Base-by-base conservation (phyloP, 768 basidiomycete genomes). In the Tephrocybe sp. region DNA sequence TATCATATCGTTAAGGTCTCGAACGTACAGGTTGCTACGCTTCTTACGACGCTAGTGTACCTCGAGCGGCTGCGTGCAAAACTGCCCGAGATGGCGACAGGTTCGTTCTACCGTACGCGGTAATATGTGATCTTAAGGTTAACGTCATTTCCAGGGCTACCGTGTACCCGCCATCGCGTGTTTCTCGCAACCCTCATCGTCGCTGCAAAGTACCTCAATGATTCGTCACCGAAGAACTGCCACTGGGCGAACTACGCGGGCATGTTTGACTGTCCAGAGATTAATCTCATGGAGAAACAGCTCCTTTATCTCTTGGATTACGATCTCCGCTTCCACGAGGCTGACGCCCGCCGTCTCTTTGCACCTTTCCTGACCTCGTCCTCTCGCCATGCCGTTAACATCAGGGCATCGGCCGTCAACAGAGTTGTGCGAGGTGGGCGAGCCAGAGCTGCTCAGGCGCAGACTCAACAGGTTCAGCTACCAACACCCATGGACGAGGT, bases 231-330 rank as follows among this genome's bases (percentile, higher is more conserved):
- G 3, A 96, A 94, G 78, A 99, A 98, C 74, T 79, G 79, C 66
- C 90, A 97, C 74, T 99, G 96, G 96, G 81, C 86, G 49, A 71
- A 72, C 42, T 91, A 93, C 65, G 87, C 85, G 14, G 72, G 74
- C 38, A 61, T 89, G 56, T 95, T 92, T 72, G 84, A 89, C 64
- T 71, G 83, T 45, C 68, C 73, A 10, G 89, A 92, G 72, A 84
- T 98, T 68, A 97, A 95, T 69, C 77, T 95, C 54, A 98, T 98
- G 96, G 96, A 99, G 73, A 89, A 85, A 71, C 93, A 99, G 71
- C 82, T 99, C 23, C 83, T 99, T 48, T 87, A 80, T 67, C 76
- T 98, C 52, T 84, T 99, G 60, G 90, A 96, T 72, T 95, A 89
- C 66, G 87, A 98, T 67, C 83, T 99, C 50, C 84, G 91, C 42